Percentiles rank a stretch among this genome's conserved stretches.
Conservation (phyloP, 805 yeast species). For the Wilhelminamyces savonicus region DNA sequence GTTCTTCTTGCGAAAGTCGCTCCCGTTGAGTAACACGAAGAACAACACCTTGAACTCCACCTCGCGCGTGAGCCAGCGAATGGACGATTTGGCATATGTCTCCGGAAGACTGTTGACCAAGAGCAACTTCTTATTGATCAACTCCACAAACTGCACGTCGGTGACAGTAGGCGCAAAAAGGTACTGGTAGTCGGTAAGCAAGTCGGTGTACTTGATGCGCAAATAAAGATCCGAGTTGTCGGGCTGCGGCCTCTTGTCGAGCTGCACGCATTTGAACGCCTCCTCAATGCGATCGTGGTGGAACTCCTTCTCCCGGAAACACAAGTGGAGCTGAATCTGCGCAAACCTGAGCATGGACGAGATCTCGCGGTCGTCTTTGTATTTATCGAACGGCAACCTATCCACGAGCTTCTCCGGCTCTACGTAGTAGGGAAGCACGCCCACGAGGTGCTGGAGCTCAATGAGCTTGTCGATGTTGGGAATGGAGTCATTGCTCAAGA, state of each 20-base stretch:
- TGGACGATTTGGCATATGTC: neutral
- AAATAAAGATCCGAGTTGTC: no score
- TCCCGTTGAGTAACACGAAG: constrained; percentile 22
- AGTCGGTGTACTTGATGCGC: constrained; percentile 27
- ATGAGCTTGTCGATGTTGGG: neutral
- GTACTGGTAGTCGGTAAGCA: constrained; percentile 25
- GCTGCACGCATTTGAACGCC: neutral
- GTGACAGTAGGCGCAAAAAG: constrained; percentile 8
- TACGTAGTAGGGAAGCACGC: neutral
- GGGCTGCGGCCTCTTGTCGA: no score
- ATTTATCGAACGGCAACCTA: neutral
- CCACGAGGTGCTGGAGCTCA: neutral
- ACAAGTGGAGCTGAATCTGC: neutral
- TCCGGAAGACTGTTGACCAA: constrained; percentile 10
- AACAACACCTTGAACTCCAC: constrained; percentile 24
- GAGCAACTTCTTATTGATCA: constrained; percentile 27
- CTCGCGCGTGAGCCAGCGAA: constrained; percentile 3
- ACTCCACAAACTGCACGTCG: constrained; percentile 15
- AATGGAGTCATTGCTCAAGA: neutral
- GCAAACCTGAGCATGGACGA: neutral
- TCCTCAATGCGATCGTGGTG: neutral
- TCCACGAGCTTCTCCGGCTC: neutral
- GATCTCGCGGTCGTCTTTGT: neutral
- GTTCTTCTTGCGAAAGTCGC: constrained; percentile 27
- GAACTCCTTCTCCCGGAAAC: neutral